Evolutionary conservation across 495 filamentous ascomycete species (phyloP).

Genomic region (Trichoderma virens): DNA sequence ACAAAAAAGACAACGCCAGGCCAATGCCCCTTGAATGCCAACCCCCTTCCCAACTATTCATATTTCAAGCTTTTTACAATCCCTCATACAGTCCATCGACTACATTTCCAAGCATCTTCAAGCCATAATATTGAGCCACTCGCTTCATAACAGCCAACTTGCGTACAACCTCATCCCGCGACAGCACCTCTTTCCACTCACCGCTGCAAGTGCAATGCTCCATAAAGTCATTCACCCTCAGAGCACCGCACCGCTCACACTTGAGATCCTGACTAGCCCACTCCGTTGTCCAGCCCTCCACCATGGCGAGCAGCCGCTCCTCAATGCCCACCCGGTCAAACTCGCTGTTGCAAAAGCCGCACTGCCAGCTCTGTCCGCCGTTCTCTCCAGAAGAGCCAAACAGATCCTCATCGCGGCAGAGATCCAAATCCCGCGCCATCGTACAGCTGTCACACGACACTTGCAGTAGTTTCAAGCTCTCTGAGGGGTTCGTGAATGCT

Average conservation of each 20-base stretch:
- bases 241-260: constrained; percentile 57
- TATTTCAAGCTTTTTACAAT: constrained; percentile 18
- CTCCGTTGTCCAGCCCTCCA: constrained; percentile 64
- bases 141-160: constrained; percentile 59
- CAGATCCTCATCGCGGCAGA: constrained; percentile 87
- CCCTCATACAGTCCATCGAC: constrained; percentile 50
- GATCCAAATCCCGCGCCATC: constrained; percentile 77
- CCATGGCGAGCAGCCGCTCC: constrained; percentile 69
- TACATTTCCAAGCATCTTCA: constrained; percentile 72
- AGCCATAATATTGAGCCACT: constrained; percentile 68
- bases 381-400: constrained; percentile 32
- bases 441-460: constrained; percentile 84
- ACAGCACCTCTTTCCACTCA: constrained; percentile 64
- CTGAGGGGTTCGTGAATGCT: constrained; percentile 77
- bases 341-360: constrained; percentile 65
- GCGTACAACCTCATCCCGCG: constrained; percentile 58
- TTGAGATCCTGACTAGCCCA: constrained; percentile 90
- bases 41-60: not conserved
- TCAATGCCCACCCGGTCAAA: constrained; percentile 73
- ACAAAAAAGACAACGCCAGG: not conserved
- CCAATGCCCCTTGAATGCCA: not conserved
- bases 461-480: constrained; percentile 61
- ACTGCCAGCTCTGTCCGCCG: constrained; percentile 58
- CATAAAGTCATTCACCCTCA: constrained; percentile 86
- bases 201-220: constrained; percentile 94